A percentile compares a stretch with the other conserved stretches of the same genome.
Evolutionary conservation across 2,329 filamentous ascomycete species (phyloP).

Genomic region (Talaromyces marneffei): DNA sequence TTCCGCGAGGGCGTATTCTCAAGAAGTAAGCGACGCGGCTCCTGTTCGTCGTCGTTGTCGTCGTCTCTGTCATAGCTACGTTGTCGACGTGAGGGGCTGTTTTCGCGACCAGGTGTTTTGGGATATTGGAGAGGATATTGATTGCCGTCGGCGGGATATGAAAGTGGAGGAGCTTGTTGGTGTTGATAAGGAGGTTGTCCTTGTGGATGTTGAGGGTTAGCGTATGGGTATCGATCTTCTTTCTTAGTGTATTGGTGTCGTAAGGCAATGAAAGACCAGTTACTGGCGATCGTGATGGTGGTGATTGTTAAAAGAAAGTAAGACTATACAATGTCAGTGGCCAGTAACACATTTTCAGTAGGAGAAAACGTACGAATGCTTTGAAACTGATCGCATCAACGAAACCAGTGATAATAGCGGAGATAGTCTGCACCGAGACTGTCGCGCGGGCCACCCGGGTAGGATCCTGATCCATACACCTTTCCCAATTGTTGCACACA

Average conservation of each 20-base stretch:
- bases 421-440: conserved; percentile 80
- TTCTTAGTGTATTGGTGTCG: conserved; percentile 31
- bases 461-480: conserved; percentile 82
- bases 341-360: not conserved
- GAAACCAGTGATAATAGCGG: conserved; percentile 89
- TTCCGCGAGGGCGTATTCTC: conserved; percentile 26
- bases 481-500: conserved; percentile 73
- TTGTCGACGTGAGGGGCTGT: conserved; percentile 10
- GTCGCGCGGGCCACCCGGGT: conserved; percentile 70
- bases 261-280: conserved; percentile 55
- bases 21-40: conserved; percentile 21
- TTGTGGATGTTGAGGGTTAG: conserved; percentile 20
- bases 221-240: conserved; percentile 20
- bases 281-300: conserved; percentile 51
- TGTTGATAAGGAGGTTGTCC: conserved; percentile 20
- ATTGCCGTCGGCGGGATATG: conserved; percentile 20
- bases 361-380: conserved; percentile 52
- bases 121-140: conserved; percentile 24
- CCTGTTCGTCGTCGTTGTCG: conserved; percentile 21
- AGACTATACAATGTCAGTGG: conserved; percentile 25
- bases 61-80: conserved; percentile 21
- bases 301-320: conserved; percentile 38
- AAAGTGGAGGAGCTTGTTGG: conserved; percentile 20
- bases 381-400: conserved; percentile 87
- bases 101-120: conserved; percentile 13